Evolutionary conservation across 1,284 basidiomycete species (phyloP), one percentile per base, ranked within the genome.

Genomic region (Tetrapyrgos nigripes): DNA sequence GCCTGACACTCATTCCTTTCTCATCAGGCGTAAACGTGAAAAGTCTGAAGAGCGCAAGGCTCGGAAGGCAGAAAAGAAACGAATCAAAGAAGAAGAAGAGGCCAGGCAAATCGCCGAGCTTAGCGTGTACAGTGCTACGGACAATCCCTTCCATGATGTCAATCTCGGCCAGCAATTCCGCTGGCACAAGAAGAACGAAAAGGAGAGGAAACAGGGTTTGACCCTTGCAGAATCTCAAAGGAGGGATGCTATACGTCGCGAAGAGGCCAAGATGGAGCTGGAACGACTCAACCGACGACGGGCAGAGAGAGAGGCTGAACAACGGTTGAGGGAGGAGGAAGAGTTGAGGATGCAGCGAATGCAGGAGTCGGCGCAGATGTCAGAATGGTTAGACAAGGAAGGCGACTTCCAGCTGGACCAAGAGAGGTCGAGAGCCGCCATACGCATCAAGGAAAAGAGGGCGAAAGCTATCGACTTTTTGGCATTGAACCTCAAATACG

Each of bases 131-230:
- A 96, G 94, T 66, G 93, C 94, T 40, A 89, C 88, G 6, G 93
- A 96, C 80, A 99, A 99, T 70, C 97, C 97, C 0, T 99, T 99
- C 81, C 93, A 98, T 75, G 97, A 99, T 70, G 89, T 94, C 62
- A 98, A 98, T 73, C 86, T 98, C 27, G 91, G 89, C 23, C 93
- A 98, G 70, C 93, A 95, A 72, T 99, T 99, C 76, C 88, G 91
- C 59, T 99, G 97, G 97, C 93, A 95, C 75, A 99, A 99, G 83
- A 99, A 99, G 79, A 86, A 89, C 35, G 97, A 99, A 72, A 95
- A 95, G 78, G 97, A 99, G 73, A 85, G 87, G 69, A 98, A 97
- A 74, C 79, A 88, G 58, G 97, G 97, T 1, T 70, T 99, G 57
- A 86, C 89, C 1, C 70, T 88, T 0, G 89, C 88, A 1, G 97